A percentile compares a stretch with the other conserved stretches of the same genome.
phyloP scores from a whole-genome alignment of 1,284 basidiomycete genomes.

The Sporisorium graminicola region DNA sequence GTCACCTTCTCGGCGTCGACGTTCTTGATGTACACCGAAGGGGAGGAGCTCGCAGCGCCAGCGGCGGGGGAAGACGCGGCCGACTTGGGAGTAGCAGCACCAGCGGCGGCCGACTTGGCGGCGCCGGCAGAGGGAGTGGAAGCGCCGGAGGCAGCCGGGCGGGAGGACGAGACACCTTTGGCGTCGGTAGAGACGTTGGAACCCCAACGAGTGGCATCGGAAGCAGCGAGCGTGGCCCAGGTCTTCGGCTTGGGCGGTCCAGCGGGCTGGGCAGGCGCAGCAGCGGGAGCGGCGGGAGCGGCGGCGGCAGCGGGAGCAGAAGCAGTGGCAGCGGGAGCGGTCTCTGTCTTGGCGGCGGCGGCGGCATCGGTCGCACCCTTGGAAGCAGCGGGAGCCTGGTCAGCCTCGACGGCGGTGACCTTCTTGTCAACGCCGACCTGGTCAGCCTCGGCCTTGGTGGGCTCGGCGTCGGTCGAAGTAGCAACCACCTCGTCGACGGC shows the following conservation, averaged over 20 bases:
- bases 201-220: slow-evolving; percentile 64
- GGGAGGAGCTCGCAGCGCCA: slow-evolving; percentile 15
- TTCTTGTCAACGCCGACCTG: slow-evolving; percentile 63
- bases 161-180: slow-evolving; percentile 46
- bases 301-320: slow-evolving; percentile 64
- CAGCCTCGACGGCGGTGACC: slow-evolving; percentile 48
- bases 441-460: slow-evolving; percentile 32
- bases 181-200: slow-evolving; percentile 60
- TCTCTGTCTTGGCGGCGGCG: slow-evolving; percentile 34
- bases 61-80: slow-evolving; percentile 20
- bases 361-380: slow-evolving; percentile 35
- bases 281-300: slow-evolving; percentile 32
- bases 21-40: slow-evolving; percentile 71
- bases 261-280: slow-evolving; percentile 61
- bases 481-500: slow-evolving; percentile 30
- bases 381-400: slow-evolving; percentile 54
- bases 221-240: slow-evolving; percentile 68
- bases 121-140: slow-evolving; percentile 66
- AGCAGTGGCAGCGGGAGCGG: slow-evolving; percentile 69
- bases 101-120: slow-evolving; percentile 13
- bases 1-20: slow-evolving; percentile 82
- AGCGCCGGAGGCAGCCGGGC: slow-evolving; percentile 40
- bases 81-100: slow-evolving; percentile 6
- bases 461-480: slow-evolving; percentile 41
- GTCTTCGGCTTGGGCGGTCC: slow-evolving; percentile 66